phyloP scores from a whole-genome alignment of 257 asterid species.

The Lycium ferocissimum region DNA sequence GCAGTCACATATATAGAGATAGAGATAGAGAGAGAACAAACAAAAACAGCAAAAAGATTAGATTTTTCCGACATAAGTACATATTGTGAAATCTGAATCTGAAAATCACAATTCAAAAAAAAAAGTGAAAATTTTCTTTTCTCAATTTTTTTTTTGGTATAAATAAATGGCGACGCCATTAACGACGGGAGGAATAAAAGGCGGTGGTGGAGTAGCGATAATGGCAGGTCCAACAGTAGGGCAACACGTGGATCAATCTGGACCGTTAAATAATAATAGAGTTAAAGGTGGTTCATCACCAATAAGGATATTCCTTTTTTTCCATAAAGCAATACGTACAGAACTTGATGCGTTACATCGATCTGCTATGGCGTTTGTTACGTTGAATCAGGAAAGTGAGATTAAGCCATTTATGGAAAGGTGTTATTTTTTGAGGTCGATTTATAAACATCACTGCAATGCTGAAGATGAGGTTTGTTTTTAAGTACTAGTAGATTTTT shows the following conservation, averaged over 20 bases:
- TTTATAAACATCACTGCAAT: conserved; percentile 90
- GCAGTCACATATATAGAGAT: neutral
- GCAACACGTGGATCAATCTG: conserved; percentile 39
- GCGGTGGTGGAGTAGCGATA: conserved; percentile 55
- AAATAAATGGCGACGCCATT: conserved; percentile 52
- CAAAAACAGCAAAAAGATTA: neutral
- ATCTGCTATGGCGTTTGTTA: conserved; percentile 72
- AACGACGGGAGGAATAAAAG: conserved; percentile 70
- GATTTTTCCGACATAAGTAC: conserved; percentile 23
- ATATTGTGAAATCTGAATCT: conserved; percentile 42
- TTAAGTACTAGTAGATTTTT: neutral
- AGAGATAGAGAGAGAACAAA: conserved; percentile 14
- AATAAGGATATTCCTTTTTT: conserved; percentile 74
- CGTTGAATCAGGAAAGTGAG: conserved; percentile 54
- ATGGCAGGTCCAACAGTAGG: conserved; percentile 41
- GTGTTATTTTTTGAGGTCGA: conserved; percentile 75
- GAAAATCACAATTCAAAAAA: conserved; percentile 29
- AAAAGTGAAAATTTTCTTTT: neutral
- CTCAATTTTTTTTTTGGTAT: neutral
- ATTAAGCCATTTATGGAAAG: conserved; percentile 67
- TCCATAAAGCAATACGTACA: conserved; percentile 81
- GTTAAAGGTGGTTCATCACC: conserved; percentile 62
- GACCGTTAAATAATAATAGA: conserved; percentile 43
- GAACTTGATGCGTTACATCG: conserved; percentile 78
- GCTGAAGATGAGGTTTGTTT: conserved; percentile 83